A percentile compares a stretch with the other conserved stretches of the same genome.
Evolutionary conservation across 2,329 filamentous ascomycete species (phyloP).

Genomic region (Colletotrichum scovillei): DNA sequence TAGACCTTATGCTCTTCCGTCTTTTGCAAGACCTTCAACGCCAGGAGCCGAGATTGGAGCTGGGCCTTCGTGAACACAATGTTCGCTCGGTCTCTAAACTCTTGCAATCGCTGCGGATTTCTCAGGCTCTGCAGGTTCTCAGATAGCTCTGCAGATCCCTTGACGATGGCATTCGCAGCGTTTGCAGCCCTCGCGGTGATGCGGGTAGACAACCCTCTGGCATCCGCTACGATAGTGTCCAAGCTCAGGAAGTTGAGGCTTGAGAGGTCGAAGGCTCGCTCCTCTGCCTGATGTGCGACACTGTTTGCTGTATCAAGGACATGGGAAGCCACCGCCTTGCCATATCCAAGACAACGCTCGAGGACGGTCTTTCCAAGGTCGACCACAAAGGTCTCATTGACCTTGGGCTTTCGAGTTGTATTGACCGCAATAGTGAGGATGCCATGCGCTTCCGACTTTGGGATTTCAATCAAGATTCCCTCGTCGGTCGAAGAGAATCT

Average conservation of each 20-base stretch:
- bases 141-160: slow-evolving; percentile 29
- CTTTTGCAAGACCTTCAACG: slow-evolving; percentile 65
- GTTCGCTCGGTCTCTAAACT: slow-evolving; percentile 53
- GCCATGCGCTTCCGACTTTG: slow-evolving; percentile 66
- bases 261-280: neutral
- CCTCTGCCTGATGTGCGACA: slow-evolving; percentile 46
- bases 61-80: slow-evolving; percentile 64
- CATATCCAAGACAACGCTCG: slow-evolving; percentile 56
- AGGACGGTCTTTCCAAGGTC: slow-evolving; percentile 66
- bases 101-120: slow-evolving; percentile 44
- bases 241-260: slow-evolving; percentile 1
- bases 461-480: slow-evolving; percentile 64
- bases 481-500: slow-evolving; percentile 60
- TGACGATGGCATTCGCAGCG: slow-evolving; percentile 17
- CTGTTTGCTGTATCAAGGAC: slow-evolving; percentile 48
- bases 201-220: slow-evolving; percentile 21
- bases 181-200: slow-evolving; percentile 8
- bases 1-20: slow-evolving; percentile 59
- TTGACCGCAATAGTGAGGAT: slow-evolving; percentile 68
- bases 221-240: neutral
- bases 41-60: slow-evolving; percentile 66
- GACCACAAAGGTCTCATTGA: slow-evolving; percentile 70
- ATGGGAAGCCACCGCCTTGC: slow-evolving; percentile 55
- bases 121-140: slow-evolving; percentile 44
- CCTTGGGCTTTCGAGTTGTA: slow-evolving; percentile 68